These are phyloP conservation scores for Plasmodium coatneyi DNA, from an alignment of 169 alveolate genomes.

Conservation along the genomic window DNA sequence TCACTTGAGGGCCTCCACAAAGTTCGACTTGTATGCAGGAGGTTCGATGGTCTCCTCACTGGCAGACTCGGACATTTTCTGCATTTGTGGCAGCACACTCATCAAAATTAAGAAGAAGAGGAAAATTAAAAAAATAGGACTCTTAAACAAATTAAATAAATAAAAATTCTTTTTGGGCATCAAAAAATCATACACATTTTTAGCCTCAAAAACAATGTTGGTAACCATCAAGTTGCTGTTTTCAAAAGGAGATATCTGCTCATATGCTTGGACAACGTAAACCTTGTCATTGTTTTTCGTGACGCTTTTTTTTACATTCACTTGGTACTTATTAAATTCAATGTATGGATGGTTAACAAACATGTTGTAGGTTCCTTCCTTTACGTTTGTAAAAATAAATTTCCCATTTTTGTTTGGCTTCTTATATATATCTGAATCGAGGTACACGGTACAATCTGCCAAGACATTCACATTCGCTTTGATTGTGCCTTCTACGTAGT, in stretches of 20 bases:
- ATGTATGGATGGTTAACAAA: slow-evolving; percentile 70
- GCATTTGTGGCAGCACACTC: slow-evolving; percentile 69
- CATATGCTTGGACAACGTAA: slow-evolving; percentile 68
- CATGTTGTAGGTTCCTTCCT: slow-evolving; percentile 62
- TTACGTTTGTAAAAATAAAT: slow-evolving; percentile 65
- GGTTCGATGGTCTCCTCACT: slow-evolving; percentile 37
- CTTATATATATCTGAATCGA: slow-evolving; percentile 58
- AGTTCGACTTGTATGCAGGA: slow-evolving; percentile 32
- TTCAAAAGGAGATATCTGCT: slow-evolving; percentile 59
- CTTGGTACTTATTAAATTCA: slow-evolving; percentile 65
- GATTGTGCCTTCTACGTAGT: slow-evolving; percentile 64
- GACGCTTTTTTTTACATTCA: slow-evolving; percentile 50
- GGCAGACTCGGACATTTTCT: slow-evolving; percentile 49
- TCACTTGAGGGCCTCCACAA: slow-evolving; percentile 54
- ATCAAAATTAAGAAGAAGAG: slow-evolving; percentile 59
- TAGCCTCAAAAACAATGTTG: slow-evolving; percentile 33
- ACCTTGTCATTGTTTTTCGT: slow-evolving; percentile 54
- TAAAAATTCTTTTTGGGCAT: slow-evolving; percentile 37
- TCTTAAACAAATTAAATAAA: slow-evolving; percentile 42
- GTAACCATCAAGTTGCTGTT: slow-evolving; percentile 47
- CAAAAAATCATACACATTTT: slow-evolving; percentile 57
- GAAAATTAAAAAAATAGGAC: slow-evolving; percentile 69
- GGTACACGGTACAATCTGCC: slow-evolving; percentile 48
- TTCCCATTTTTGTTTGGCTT: slow-evolving; percentile 63
- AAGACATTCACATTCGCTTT: slow-evolving; percentile 16